Base-by-base conservation (phyloP, 441 rosid species). In the Omphalea diandra region DNA sequence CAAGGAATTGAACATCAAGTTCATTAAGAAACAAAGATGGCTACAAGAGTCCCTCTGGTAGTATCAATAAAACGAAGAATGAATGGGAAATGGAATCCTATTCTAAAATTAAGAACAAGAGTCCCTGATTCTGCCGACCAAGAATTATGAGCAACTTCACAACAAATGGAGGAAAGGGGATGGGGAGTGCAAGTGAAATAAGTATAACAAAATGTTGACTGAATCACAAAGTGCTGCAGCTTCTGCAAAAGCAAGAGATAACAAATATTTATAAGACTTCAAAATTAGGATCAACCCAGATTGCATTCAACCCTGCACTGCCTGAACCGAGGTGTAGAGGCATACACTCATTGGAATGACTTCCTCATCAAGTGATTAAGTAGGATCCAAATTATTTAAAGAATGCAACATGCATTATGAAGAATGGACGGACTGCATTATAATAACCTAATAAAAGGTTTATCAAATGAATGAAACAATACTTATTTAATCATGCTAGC, bases 191-290 rank as follows among this genome's bases (percentile, higher is more conserved):
- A n/a, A n/a, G n/a, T n/a, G 3, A 52, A 22, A 24, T n/a, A n/a
- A 52, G 31, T 36, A 31, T 5, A 44, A 43, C 17, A 11, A 65
- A 47, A 32, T 33, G 3, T 11, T 11, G 41, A 65, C 33, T 38
- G 53, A 44, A 24, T 3, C 7, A 27, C 31, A 33, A 55, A 63
- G 88, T n/a, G 94, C 93, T 32, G 81, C 87, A 79, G 97, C 97
- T 79, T 94, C 98, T 94, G 93, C 65, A 59, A 65, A 78, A 71
- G 53, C 47, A 67, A 76, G 53, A 47, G 62, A 74, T 32, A 70
- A 54, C 18, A 32, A 38, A 62, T 38, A 36, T 52, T n/a, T 50
- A 26, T 35, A 15, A 44, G 71, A 14, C 43, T 43, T 54, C 69
- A 22, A 80, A 78, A 22, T 2, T 63, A 26, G 36, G 24, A 46